These are phyloP conservation scores for Phytophthora cryptogea DNA, from an alignment of 352 stramenopile genomes.

Conservation along the genomic window DNA sequence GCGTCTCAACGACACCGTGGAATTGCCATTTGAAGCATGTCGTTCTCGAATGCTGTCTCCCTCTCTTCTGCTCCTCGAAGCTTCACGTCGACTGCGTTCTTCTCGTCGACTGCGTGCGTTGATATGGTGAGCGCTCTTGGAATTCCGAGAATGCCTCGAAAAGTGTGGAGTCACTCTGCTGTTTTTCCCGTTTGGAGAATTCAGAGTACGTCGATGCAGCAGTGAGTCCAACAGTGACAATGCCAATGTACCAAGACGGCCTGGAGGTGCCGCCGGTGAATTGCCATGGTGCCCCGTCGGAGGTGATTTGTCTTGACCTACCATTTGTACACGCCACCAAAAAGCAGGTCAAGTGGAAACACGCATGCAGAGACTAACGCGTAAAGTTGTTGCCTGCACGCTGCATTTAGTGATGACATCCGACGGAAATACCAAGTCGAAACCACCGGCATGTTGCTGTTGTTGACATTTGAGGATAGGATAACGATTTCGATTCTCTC, in stretches of 20 bases:
- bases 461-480: too few species aligned
- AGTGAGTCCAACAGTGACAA: constrained; percentile 23
- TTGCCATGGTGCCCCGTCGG: constrained; percentile 14
- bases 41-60: constrained; percentile 14
- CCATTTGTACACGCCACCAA: constrained; percentile 13
- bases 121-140: neutral
- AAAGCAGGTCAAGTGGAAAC: neutral
- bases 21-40: neutral
- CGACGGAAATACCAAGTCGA: constrained; percentile 9
- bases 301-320: constrained; percentile 13
- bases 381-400: neutral
- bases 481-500: neutral
- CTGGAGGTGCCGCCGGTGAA: constrained; percentile 2
- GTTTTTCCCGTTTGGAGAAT: constrained; percentile 10
- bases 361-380: constrained; percentile 1
- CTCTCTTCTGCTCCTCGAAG: constrained; percentile 9
- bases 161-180: constrained; percentile 17
- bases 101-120: constrained; percentile 10
- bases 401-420: neutral
- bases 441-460: constrained; percentile 4
- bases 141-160: constrained; percentile 13
- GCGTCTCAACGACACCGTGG: constrained; percentile 1
- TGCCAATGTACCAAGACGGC: constrained; percentile 15
- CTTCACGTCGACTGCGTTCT: constrained; percentile 15
- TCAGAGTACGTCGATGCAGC: constrained; percentile 10